These are phyloP conservation scores for Rhynchosporium agropyri DNA, from an alignment of 2,329 filamentous ascomycete genomes.

Conservation along the genomic window DNA sequence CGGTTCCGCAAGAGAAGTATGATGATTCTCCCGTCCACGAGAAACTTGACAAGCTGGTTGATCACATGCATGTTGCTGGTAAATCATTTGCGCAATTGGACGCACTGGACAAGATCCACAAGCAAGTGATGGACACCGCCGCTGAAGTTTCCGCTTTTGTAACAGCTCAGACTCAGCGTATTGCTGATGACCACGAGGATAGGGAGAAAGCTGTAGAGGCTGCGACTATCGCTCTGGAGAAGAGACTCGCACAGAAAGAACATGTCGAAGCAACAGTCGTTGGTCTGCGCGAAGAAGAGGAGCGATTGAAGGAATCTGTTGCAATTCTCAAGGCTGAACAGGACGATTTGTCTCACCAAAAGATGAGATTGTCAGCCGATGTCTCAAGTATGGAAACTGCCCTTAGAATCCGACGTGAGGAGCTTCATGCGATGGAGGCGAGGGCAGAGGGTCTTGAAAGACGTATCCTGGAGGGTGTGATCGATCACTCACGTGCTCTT, in stretches of 20 bases:
- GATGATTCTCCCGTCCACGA: slow-evolving; percentile 64
- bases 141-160: slow-evolving; percentile 84
- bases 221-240: slow-evolving; percentile 78
- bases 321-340: slow-evolving; percentile 57
- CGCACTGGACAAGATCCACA: slow-evolving; percentile 85
- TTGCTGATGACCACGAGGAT: slow-evolving; percentile 75
- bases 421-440: slow-evolving; percentile 86
- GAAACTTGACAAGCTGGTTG: slow-evolving; percentile 59
- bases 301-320: slow-evolving; percentile 62
- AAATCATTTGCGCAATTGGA: slow-evolving; percentile 76
- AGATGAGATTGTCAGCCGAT: slow-evolving; percentile 78
- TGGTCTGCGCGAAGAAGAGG: slow-evolving; percentile 59
- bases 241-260: slow-evolving; percentile 67
- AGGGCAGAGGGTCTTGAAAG: slow-evolving; percentile 89
- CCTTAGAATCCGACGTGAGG: slow-evolving; percentile 83
- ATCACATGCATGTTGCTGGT: slow-evolving; percentile 65
- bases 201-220: slow-evolving; percentile 80
- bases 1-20: slow-evolving; percentile 56
- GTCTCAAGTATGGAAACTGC: slow-evolving; percentile 91
- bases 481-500: slow-evolving; percentile 92
- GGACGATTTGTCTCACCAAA: slow-evolving; percentile 76
- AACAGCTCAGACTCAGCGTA: slow-evolving; percentile 72
- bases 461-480: slow-evolving; percentile 90
- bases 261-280: slow-evolving; percentile 57
- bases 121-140: slow-evolving; percentile 82